Base-by-base conservation (phyloP, 331 rosid species). In the Phaseolus coccineus region DNA sequence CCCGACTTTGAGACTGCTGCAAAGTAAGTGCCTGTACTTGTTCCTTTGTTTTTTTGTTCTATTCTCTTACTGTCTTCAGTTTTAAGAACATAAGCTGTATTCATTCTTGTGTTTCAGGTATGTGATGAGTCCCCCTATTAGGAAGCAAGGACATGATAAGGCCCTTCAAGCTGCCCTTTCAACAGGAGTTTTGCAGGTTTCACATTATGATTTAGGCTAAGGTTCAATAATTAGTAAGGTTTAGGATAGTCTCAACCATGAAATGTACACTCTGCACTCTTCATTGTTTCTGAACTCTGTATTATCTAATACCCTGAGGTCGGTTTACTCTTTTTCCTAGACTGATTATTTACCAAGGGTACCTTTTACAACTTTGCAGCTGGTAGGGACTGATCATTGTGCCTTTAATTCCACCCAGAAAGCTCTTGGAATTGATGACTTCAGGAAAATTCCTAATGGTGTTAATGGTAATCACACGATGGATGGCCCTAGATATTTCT, bases 41-140 rank as follows among this genome's bases (percentile, higher is more conserved):
- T 71, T 81, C 72, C 42, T 15, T 55, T 72, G 44, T 71, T 78
- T 63, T 19, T 69, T 78, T 57, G 77, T 77, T 73, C 42, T 69
- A 53, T 44, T 58, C 40, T 52, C 62, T 81, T 39, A 1, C 46
- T 55, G 42, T 22, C 47, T 46, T 68, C 53, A 46, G 58, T 48
- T 82, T 73, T 46, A 61, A 71, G 69, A 77, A 68, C 70, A n/a
- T 69, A 73, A 71, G 6, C 57, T 13, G 33, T 73, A 61, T 74
- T 56, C 65, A 48, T 73, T 71, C 64, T 82, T 77, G 22, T 77
- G 77, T 78, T 78, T 89, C 87, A 94, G 98, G 95, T 92, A 85
- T 87, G 97, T 94, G 51, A 94, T 94, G 97, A 94, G 98, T 76
- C 98, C 98, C 69, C 97, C 98, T 51, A 91, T 94, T 46, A 91